Evolutionary conservation across 2,329 filamentous ascomycete species (phyloP), one percentile per base, ranked within the genome.

Genomic region (Laburnicola sp.): DNA sequence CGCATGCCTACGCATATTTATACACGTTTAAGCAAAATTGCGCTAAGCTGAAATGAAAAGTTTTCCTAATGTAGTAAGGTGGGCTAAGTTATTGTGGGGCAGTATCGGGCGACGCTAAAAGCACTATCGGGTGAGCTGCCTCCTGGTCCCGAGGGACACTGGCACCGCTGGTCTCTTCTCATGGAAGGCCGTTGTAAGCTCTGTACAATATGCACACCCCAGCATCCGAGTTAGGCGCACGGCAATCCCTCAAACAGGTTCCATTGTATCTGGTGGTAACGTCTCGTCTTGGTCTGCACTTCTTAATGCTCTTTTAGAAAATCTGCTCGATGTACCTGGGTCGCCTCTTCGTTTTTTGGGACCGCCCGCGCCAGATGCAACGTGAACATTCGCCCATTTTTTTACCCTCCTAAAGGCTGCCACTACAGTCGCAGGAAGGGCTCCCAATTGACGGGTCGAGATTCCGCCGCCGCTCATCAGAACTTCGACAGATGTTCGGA

Each of bases 331-430:
- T 49, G 31, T 44, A 10, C 5, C 43, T 28, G 25, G 48, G 42
- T 11, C 57, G 40, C 30, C 26, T 8, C 60, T 68, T 35, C 65
- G 61, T 48, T 66, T 68, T 40, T 54, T 58, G 11, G 27, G 41
- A 3, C 37, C 50, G 16, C 35, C 42, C 41, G 35, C 42, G 32
- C 63, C 56, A 11, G 59, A 51, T 36, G 77, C 79, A 46, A 95
- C 84, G 71, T 93, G 94, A 32, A 78, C 76, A 50, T 85, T 71
- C 6, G 90, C 83, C 91, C 91, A 97, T 57, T 87, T 83, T 60
- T 82, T 83, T 31, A 95, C 89, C 41, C 78, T 79, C 56, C 76
- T 79, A 23, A 87, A 81, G 71, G 89, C 92, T 26, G 78, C 75
- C 6, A 85, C 62, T 63, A 89, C 82, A 16, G 78, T 79, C 53